Conservation (phyloP, 192 early-diverging fungal species). For the Coemansia sp. region DNA sequence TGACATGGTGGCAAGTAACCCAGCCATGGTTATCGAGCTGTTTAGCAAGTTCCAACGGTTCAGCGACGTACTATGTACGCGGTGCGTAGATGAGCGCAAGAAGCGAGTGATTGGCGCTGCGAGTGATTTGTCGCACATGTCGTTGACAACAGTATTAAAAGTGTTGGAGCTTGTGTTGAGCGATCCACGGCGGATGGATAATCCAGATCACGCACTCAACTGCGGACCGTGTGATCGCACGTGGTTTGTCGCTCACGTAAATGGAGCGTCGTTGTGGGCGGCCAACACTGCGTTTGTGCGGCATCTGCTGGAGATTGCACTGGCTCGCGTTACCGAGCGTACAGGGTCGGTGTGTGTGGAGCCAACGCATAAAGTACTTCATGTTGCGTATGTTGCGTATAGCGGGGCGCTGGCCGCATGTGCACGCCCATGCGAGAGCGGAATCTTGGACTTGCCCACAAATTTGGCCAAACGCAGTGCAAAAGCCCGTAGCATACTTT, state of each 20-base stretch:
- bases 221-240: not conserved
- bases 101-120: constrained; percentile 12
- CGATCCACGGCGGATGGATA: constrained; percentile 7
- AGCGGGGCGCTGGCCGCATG: constrained; percentile 20
- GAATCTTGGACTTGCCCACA: constrained; percentile 8
- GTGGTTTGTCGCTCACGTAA: constrained; percentile 7
- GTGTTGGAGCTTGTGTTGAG: constrained; percentile 26
- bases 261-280: constrained; percentile 15
- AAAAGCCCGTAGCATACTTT: constrained; percentile 20
- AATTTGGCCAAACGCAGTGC: constrained; percentile 11
- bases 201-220: constrained; percentile 16
- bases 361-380: constrained; percentile 8
- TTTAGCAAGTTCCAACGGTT: constrained; percentile 28
- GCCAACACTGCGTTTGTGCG: constrained; percentile 23
- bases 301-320: constrained; percentile 28
- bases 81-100: constrained; percentile 34
- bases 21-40: constrained; percentile 25
- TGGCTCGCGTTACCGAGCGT: constrained; percentile 19
- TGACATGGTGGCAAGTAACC: not conserved
- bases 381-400: constrained; percentile 27
- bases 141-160: constrained; percentile 4
- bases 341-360: not conserved
- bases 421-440: not conserved
- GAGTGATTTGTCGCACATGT: constrained; percentile 27
- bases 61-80: constrained; percentile 25